phyloP scores from a whole-genome alignment of 768 basidiomycete genomes.

The Tricholoma furcatifolium region DNA sequence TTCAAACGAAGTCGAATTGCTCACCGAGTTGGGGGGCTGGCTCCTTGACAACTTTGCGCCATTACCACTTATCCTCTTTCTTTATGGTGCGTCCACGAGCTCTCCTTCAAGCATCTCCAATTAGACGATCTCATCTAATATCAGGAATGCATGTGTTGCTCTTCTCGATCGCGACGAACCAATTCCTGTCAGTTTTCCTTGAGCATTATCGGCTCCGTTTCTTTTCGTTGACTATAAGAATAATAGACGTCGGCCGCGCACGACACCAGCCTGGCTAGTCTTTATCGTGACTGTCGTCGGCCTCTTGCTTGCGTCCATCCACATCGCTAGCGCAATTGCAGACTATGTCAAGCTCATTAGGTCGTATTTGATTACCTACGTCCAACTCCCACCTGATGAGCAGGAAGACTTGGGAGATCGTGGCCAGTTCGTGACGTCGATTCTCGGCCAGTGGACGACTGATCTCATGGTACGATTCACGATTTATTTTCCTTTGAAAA shows the following conservation, averaged over 20 bases:
- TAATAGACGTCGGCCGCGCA: not conserved
- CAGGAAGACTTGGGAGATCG: not conserved
- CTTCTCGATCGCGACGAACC: not conserved
- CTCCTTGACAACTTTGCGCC: not conserved
- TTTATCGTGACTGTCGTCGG: not conserved
- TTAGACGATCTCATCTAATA: not conserved
- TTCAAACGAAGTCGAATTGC: not conserved
- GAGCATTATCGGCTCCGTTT: not conserved
- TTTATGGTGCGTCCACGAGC: not conserved
- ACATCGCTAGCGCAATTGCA: not conserved
- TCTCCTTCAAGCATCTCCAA: not conserved
- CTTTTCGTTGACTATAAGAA: not conserved
- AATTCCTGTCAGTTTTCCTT: not conserved
- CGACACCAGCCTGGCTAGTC: not conserved
- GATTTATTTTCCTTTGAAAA: not conserved
- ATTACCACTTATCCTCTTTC: not conserved
- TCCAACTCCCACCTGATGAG: not conserved
- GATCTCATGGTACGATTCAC: not conserved
- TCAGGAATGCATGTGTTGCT: not conserved
- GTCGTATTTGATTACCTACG: not conserved
- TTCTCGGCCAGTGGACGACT: not conserved
- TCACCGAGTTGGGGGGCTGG: not conserved
- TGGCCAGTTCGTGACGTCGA: not conserved
- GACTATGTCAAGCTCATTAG: not conserved
- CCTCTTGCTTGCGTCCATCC: not conserved